phyloP scores from a whole-genome alignment of 805 yeast species.

The Saccharomycopsis fibuligera region DNA sequence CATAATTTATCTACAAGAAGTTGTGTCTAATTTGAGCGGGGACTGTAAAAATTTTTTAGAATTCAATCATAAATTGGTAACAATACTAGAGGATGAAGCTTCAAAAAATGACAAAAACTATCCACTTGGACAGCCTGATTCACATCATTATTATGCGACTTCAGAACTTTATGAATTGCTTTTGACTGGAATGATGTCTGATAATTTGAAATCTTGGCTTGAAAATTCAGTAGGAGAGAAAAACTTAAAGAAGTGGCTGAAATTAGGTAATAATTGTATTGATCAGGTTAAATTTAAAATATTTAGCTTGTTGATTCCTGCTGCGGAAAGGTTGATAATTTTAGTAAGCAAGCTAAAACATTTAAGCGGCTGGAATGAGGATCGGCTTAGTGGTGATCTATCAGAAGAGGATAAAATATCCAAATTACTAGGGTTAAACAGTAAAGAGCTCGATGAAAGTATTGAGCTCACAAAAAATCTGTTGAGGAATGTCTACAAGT shows the following conservation, averaged over 20 bases:
- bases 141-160: slow-evolving; percentile 26
- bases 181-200: slow-evolving; percentile 45
- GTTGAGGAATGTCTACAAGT: slow-evolving; percentile 30
- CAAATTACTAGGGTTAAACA: not conserved
- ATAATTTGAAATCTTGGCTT: slow-evolving; percentile 49
- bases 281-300: slow-evolving; percentile 43
- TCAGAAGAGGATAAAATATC: not conserved
- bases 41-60: slow-evolving; percentile 35
- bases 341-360: slow-evolving; percentile 39
- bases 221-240: slow-evolving; percentile 62
- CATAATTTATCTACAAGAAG: slow-evolving; percentile 31
- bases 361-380: slow-evolving; percentile 31
- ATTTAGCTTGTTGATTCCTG: slow-evolving; percentile 45
- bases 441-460: slow-evolving; percentile 8
- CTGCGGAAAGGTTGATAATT: slow-evolving; percentile 48
- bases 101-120: slow-evolving; percentile 19
- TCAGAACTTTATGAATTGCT: slow-evolving; percentile 42
- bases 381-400: not conserved
- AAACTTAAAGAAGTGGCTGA: slow-evolving; percentile 51
- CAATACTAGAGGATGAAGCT: slow-evolving; percentile 32
- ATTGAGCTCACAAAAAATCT: slow-evolving; percentile 22
- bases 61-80: slow-evolving; percentile 31
- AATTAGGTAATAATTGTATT: slow-evolving; percentile 43
- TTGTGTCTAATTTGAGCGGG: slow-evolving; percentile 26
- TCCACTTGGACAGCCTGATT: no score